Conservation (phyloP, 495 filamentous ascomycete genomes). For the Podospora australis region DNA sequence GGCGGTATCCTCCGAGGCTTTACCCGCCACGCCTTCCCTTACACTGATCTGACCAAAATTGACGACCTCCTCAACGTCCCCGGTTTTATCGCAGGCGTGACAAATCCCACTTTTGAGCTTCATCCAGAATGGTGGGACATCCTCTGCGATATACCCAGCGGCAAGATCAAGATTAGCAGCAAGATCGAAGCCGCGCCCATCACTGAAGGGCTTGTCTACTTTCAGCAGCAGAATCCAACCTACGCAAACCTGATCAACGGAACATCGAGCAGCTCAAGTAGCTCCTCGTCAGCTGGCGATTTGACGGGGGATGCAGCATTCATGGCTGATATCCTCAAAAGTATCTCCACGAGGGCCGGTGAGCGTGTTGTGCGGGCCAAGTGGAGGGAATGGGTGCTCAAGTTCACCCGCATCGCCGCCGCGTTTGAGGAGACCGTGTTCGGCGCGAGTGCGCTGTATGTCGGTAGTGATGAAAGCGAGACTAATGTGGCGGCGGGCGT, state of each 20-base stretch:
- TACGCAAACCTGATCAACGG: slow-evolving; percentile 43
- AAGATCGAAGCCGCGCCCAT: slow-evolving; percentile 68
- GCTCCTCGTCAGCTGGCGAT: slow-evolving; percentile 40
- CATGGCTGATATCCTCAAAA: slow-evolving; percentile 76
- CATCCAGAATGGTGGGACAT: slow-evolving; percentile 99
- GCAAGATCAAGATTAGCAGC: slow-evolving; percentile 87
- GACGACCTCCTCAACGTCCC: slow-evolving; percentile 93
- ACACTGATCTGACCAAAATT: slow-evolving; percentile 96
- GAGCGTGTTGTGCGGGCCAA: slow-evolving; percentile 85
- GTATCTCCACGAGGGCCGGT: slow-evolving; percentile 78
- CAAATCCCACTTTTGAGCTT: slow-evolving; percentile 90
- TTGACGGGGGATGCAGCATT: slow-evolving; percentile 85
- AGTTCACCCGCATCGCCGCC: slow-evolving; percentile 85
- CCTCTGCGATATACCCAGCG: slow-evolving; percentile 85
- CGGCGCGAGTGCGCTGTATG: slow-evolving; percentile 82
- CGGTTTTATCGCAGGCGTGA: slow-evolving; percentile 96
- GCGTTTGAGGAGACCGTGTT: slow-evolving; percentile 95
- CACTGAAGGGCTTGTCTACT: slow-evolving; percentile 76
- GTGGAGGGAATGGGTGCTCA: slow-evolving; percentile 83
- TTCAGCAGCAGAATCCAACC: slow-evolving; percentile 69
- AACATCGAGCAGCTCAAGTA: slow-evolving; percentile 26
- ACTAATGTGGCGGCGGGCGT: slow-evolving; percentile 38
- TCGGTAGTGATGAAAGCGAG: slow-evolving; percentile 67
- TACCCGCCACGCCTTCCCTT: slow-evolving; percentile 96
- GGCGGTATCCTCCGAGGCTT: slow-evolving; percentile 94